These are phyloP conservation scores for Osmanthus fragrans DNA, from an alignment of 257 asterid species.

Conservation along the genomic window DNA sequence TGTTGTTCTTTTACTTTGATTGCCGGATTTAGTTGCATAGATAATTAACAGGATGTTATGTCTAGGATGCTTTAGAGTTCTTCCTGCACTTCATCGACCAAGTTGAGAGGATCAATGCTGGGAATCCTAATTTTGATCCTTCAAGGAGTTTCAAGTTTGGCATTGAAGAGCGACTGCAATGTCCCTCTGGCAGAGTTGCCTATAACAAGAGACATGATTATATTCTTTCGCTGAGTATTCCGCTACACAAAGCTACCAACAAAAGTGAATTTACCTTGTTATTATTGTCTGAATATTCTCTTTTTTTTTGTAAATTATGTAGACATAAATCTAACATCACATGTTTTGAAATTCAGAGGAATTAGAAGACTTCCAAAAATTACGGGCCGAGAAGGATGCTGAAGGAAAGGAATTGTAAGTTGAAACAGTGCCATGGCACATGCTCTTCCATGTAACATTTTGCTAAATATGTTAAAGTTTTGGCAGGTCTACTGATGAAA, in stretches of 20 bases:
- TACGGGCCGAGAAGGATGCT: slow-evolving; percentile 72
- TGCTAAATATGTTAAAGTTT: slow-evolving; percentile 21
- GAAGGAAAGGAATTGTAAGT: slow-evolving; percentile 85
- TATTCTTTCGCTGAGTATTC: slow-evolving; percentile 80
- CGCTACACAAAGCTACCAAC: slow-evolving; percentile 84
- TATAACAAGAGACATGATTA: slow-evolving; percentile 80
- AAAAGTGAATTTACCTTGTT: slow-evolving; percentile 58
- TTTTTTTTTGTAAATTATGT: slow-evolving; percentile 9
- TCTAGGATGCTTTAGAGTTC: slow-evolving; percentile 94
- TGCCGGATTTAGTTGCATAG: slow-evolving; percentile 9
- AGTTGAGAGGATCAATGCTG: slow-evolving; percentile 74
- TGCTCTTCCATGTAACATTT: slow-evolving; percentile 17
- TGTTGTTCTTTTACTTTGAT: slow-evolving; percentile 4
- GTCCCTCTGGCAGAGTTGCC: slow-evolving; percentile 88
- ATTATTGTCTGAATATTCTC: slow-evolving; percentile 11
- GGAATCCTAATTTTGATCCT: slow-evolving; percentile 67
- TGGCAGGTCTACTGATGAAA: slow-evolving; percentile 72
- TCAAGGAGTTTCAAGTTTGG: slow-evolving; percentile 94
- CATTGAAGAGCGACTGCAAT: slow-evolving; percentile 88
- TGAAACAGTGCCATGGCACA: slow-evolving; percentile 18
- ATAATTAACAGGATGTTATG: slow-evolving; percentile 27
- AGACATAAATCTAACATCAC: slow-evolving; percentile 27
- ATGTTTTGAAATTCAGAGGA: slow-evolving; percentile 53
- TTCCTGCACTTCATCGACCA: slow-evolving; percentile 95
- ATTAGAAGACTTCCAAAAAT: slow-evolving; percentile 63